Percentiles rank a stretch among this genome's conserved stretches.
Conservation (phyloP, 2,329 filamentous ascomycete genomes). For the Amesomyces nigricolor region DNA sequence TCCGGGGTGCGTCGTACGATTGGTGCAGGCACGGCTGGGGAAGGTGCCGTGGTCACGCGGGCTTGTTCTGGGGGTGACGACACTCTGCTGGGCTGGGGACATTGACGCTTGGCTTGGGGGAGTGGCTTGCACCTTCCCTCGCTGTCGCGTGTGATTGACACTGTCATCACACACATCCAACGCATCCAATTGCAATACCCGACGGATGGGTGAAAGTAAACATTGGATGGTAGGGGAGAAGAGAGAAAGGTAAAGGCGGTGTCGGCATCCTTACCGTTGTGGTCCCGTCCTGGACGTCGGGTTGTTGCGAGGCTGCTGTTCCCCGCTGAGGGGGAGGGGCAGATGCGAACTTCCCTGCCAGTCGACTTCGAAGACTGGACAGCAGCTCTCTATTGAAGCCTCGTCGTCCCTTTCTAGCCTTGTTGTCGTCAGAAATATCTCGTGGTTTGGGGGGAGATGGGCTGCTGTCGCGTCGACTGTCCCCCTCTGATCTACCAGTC, state of each 20-base stretch:
- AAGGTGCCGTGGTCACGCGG: constrained; percentile 23
- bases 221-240: neutral
- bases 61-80: constrained; percentile 15
- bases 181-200: neutral
- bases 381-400: constrained; percentile 29
- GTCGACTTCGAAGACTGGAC: constrained; percentile 27
- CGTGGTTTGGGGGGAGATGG: neutral
- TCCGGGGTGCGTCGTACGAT: constrained; percentile 21
- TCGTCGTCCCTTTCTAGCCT: constrained; percentile 21
- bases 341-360: constrained; percentile 23
- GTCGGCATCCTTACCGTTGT: constrained; percentile 13
- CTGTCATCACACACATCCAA: neutral
- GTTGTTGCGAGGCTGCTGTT: constrained; percentile 7
- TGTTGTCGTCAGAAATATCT: constrained; percentile 2
- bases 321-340: constrained; percentile 26
- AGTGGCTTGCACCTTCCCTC: constrained; percentile 2
- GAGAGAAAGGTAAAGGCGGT: neutral
- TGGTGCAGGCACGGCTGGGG: constrained; percentile 19
- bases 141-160: neutral
- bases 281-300: constrained; percentile 7
- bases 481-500: constrained; percentile 5
- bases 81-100: constrained; percentile 2
- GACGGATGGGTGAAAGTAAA: neutral
- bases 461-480: constrained; percentile 7
- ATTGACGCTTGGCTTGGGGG: neutral